phyloP scores from a whole-genome alignment of 257 asterid species.

The Fraxinus pennsylvanica region DNA sequence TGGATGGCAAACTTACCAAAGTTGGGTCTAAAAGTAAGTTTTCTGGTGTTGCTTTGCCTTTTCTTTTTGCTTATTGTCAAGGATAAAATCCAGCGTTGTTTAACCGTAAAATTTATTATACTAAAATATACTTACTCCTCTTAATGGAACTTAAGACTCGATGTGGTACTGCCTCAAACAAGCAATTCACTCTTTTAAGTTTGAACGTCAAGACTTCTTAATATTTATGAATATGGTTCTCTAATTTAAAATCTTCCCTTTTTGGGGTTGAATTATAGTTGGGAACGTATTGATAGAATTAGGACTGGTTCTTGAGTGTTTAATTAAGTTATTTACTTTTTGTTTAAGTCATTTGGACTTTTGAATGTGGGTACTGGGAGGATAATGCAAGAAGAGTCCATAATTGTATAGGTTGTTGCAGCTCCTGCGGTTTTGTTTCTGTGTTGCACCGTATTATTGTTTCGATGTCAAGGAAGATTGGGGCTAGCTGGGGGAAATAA shows the following conservation, averaged over 20 bases:
- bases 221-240: not conserved
- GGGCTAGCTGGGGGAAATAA: not conserved
- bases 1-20: slow-evolving; percentile 64
- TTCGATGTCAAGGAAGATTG: not conserved
- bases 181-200: not conserved
- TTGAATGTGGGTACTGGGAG: not conserved
- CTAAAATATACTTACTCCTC: not conserved
- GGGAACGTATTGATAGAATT: not conserved
- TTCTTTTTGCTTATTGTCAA: not conserved
- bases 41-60: not conserved
- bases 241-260: not conserved
- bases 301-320: not conserved
- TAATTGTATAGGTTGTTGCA: not conserved
- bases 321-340: not conserved
- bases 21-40: slow-evolving; percentile 63
- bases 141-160: too few relatives aligned
- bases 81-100: not conserved
- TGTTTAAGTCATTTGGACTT: not conserved
- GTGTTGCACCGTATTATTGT: not conserved
- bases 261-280: not conserved
- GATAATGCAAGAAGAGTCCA: not conserved
- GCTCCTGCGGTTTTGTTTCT: not conserved
- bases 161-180: not conserved
- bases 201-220: not conserved
- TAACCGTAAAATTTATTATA: too few relatives aligned